Evolutionary conservation across 257 asterid genomes (phyloP).

Genomic region (Asclepias syriaca): DNA sequence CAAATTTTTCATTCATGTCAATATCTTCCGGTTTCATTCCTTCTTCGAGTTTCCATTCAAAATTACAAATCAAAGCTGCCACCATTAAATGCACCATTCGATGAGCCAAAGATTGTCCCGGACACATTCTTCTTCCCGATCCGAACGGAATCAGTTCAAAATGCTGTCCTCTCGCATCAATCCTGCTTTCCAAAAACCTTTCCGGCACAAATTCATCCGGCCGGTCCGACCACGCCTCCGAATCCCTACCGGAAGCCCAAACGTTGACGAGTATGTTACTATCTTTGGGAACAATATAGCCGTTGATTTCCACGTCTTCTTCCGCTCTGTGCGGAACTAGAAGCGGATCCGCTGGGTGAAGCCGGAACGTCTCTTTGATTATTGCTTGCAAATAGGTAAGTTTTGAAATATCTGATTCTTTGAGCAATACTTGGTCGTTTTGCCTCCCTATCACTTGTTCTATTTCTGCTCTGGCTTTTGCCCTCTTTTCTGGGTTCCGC

Average conservation of each 20-base stretch:
- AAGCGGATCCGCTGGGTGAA: constrained; percentile 33
- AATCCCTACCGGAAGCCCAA: constrained; percentile 43
- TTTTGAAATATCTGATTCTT: constrained; percentile 27
- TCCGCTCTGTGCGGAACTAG: constrained; percentile 30
- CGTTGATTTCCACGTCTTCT: constrained; percentile 18
- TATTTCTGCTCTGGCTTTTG: constrained; percentile 13
- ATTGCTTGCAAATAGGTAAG: constrained; percentile 33
- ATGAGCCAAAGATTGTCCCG: background rate
- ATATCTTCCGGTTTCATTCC: background rate
- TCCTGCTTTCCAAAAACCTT: constrained; percentile 23
- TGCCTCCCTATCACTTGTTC: constrained; percentile 13
- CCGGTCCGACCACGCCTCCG: constrained; percentile 18
- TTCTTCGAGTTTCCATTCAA: background rate
- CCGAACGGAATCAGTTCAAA: background rate
- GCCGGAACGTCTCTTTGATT: constrained; percentile 39
- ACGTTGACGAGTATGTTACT: constrained; percentile 28
- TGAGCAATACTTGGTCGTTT: background rate
- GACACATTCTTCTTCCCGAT: background rate
- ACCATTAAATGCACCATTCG: background rate
- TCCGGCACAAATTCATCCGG: constrained; percentile 31
- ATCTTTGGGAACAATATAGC: constrained; percentile 26
- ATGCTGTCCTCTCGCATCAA: constrained; percentile 12
- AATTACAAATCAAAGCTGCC: background rate
- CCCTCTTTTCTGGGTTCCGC: constrained; percentile 11
- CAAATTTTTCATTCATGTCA: background rate